Base-by-base conservation (phyloP, 768 basidiomycete species). In the Multifurca ochricompacta region DNA sequence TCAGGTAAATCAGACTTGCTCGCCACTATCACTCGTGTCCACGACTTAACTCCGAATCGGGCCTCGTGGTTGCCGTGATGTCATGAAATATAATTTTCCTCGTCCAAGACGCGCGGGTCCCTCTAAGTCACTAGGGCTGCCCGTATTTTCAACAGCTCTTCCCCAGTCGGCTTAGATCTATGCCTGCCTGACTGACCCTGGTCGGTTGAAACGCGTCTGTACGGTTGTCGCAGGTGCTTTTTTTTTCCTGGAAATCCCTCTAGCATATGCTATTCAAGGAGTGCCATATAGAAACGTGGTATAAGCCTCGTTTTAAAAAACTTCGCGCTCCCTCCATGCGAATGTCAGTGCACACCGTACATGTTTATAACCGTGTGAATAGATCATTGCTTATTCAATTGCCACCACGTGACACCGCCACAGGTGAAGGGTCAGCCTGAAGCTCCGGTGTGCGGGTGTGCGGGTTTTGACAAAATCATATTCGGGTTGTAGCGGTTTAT, bases 1-100 rank as follows among this genome's bases (percentile, higher is more conserved):
- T 45, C 25, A 10, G 43, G 39, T 32, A 21, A 25, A 48, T 54
- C 28, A 41, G 27, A 42, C 40, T 28, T 23, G n/a, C 18, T 42
- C 14, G 39, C 32, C 18, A 40, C 46, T 27, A 36, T 28, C 21
- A 32, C 28, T 49, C 35, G 43, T 30, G 41, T 32, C 34, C 23
- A 35, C 36, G 28, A 49, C 23, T 44, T 25, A 10, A 50, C 30
- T 51, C 42, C 25, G 27, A 43, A 56, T 56, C 42, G 31, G 54
- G 54, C 43, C 27, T 37, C 36, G 21, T 16, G 42, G 23, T 51
- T 51, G 14, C 43, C 36, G 30, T 34, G 53, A 39, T 13, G 41
- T 39, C 32, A 48, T 36, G 11, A 41, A 21, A n/a, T 28, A 44
- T 32, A 28, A 37, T 27, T 41, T 48, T 8, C 35, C 16, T 41